phyloP scores from a whole-genome alignment of 2,329 filamentous ascomycete species.

The Metarhizium humberi region DNA sequence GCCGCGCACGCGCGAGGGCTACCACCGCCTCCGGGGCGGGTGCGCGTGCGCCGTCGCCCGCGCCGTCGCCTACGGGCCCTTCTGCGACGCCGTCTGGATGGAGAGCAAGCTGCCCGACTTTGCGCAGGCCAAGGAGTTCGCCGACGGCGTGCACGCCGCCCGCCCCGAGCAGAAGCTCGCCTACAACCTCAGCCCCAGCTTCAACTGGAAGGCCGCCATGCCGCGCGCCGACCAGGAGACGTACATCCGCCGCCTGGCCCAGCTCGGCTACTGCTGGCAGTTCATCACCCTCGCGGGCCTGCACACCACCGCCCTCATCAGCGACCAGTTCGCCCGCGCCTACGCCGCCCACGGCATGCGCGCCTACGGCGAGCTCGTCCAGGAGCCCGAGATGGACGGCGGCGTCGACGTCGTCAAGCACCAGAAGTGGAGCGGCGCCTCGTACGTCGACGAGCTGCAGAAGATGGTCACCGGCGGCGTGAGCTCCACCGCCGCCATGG shows the following conservation, averaged over 20 bases:
- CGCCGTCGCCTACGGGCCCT: slow-evolving; percentile 84
- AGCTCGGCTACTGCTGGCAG: slow-evolving; percentile 97
- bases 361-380: slow-evolving; percentile 92
- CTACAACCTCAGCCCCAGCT: slow-evolving; percentile 96
- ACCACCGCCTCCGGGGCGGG: slow-evolving; percentile 86
- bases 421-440: slow-evolving; percentile 97
- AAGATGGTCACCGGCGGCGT: slow-evolving; percentile 97
- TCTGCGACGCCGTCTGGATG: slow-evolving; percentile 98
- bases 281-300: slow-evolving; percentile 99
- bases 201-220: slow-evolving; percentile 99
- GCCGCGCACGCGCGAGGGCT: slow-evolving; percentile 88
- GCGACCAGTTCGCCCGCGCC: slow-evolving; percentile 76
- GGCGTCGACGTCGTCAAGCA: slow-evolving; percentile 94
- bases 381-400: slow-evolving; percentile 91
- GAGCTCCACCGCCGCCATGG: slow-evolving; percentile 90
- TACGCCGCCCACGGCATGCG: slow-evolving; percentile 82
- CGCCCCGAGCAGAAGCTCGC: slow-evolving; percentile 98
- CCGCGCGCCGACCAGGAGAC: slow-evolving; percentile 86
- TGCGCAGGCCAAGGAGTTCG: slow-evolving; percentile 85
- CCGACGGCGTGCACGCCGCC: slow-evolving; percentile 82
- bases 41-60: slow-evolving; percentile 87
- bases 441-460: slow-evolving; percentile 86
- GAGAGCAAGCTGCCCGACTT: slow-evolving; percentile 95
- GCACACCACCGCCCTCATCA: slow-evolving; percentile 90
- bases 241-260: slow-evolving; percentile 82